A percentile compares a stretch with the other conserved stretches of the same genome.
Evolutionary conservation across 2,329 filamentous ascomycete species (phyloP).

Genomic region (Fusarium humuli): DNA sequence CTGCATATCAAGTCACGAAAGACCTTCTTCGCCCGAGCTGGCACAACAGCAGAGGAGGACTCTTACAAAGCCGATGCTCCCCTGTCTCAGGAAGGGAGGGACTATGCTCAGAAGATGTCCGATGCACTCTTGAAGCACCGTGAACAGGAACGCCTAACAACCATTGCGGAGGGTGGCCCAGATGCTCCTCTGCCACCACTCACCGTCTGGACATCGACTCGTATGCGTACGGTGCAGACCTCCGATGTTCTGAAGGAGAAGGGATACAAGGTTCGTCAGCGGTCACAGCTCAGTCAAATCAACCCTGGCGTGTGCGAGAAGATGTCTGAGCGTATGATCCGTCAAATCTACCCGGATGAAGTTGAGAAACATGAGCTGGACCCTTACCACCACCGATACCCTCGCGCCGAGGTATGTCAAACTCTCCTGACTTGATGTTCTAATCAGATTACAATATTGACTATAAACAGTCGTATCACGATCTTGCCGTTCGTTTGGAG

Average conservation of each 20-base stretch:
- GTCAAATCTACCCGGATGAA: conserved; percentile 87
- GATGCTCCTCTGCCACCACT: conserved; percentile 80
- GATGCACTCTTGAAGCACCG: conserved; percentile 85
- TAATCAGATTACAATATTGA: conserved; percentile 8
- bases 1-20: conserved; percentile 95
- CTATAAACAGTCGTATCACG: conserved; percentile 84
- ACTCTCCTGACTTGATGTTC: neutral
- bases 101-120: conserved; percentile 87
- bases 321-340: conserved; percentile 85
- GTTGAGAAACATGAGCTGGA: conserved; percentile 92
- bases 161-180: conserved; percentile 75
- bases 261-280: conserved; percentile 88
- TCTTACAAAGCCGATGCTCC: conserved; percentile 92
- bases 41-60: conserved; percentile 87
- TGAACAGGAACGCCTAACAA: conserved; percentile 79
- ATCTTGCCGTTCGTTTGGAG: conserved; percentile 96
- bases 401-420: conserved; percentile 81
- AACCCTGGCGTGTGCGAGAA: conserved; percentile 97
- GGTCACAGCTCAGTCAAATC: conserved; percentile 96
- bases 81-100: conserved; percentile 80
- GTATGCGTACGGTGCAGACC: conserved; percentile 90
- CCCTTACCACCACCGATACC: conserved; percentile 97
- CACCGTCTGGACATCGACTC: conserved; percentile 94
- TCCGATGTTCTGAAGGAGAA: conserved; percentile 81
- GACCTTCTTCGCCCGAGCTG: conserved; percentile 92